A percentile compares a stretch with the other conserved stretches of the same genome.
These are phyloP conservation scores for Wallacemonas sp. DNA, from an alignment of 208 protist species.

Conservation along the genomic window DNA sequence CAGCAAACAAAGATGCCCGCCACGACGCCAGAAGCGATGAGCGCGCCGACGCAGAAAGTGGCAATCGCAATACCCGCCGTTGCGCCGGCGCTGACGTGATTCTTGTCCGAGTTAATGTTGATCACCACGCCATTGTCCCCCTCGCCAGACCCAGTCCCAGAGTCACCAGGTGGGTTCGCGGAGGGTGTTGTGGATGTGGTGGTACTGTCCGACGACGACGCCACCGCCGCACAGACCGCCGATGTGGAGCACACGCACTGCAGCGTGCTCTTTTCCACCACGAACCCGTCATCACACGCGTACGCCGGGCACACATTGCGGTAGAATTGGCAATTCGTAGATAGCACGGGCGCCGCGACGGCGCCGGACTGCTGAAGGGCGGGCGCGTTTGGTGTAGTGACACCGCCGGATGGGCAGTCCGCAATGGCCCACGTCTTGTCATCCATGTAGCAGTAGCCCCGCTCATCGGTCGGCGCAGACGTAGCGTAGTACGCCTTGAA, in stretches of 20 bases:
- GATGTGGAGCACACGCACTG: too few relatives aligned
- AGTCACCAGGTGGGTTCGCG: too few relatives aligned
- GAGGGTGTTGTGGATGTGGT: too few relatives aligned
- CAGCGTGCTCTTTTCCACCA: not conserved
- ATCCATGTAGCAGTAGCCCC: conserved; percentile 54
- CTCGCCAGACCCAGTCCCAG: too few relatives aligned
- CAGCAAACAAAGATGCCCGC: not conserved
- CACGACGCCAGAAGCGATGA: conserved; percentile 9
- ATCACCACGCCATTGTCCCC: too few relatives aligned
- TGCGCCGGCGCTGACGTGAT: conserved; percentile 13
- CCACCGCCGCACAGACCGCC: too few relatives aligned
- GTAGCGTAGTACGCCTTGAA: conserved; percentile 41
- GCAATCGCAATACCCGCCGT: conserved; percentile 24
- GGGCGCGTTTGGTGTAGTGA: not conserved
- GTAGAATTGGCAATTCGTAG: conserved; percentile 9
- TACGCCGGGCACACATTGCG: conserved; percentile 18
- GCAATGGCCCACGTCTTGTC: conserved; percentile 21
- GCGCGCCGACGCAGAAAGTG: conserved; percentile 16
- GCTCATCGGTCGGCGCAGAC: conserved; percentile 28
- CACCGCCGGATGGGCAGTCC: conserved; percentile 28
- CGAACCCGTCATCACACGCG: conserved; percentile 15
- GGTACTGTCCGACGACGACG: too few relatives aligned
- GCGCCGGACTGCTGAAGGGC: not conserved
- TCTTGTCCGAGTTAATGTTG: not conserved
- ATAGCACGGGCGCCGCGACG: not conserved